Base-by-base conservation (phyloP, 2,329 filamentous ascomycete genomes). In the Fusarium sp. region DNA sequence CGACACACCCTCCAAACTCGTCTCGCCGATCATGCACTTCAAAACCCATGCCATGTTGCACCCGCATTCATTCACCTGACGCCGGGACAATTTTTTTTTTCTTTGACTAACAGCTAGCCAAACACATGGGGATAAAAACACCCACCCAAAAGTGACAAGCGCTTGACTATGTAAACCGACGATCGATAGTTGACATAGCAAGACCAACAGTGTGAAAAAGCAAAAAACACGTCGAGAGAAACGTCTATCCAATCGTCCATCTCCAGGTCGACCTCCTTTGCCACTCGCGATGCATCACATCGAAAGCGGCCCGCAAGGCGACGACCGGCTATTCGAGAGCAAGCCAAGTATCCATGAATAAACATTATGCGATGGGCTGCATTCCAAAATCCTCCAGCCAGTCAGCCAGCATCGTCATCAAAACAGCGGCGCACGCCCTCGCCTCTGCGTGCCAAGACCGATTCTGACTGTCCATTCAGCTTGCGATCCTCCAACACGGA, bases 21-120 rank as follows among this genome's bases (percentile, higher is more conserved):
- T 18, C 20, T 56, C 16, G 71, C 71, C 62, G 69, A 74, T 74
- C 65, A 74, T 74, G 72, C 69, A 74, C 68, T 73, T 73, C 5
- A 25, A 47, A 25, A 25, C 58, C 35, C 33, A 70, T 65, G 36
- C 11, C 52, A 71, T 45, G 42, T 42, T 68, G 58, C 68, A 63
- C 47, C 22, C 36, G 35, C 59, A 47, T 47, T 50, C 29, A 63
- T 50, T 50, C 45, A 50, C 59, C 59, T 63, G 59, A 45, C n/a
- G n/a, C 27, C 73, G 29, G 52, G 35, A 57, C 14, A 9, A 22
- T 27, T 60, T 50, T 50, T 27, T 27, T 31, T 42, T 7, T n/a
- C 20, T 33, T 63, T 52, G 42, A 62, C 59, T 63, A 38, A 63
- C 13, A 62, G n/a, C n/a, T 42, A 42, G 40, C 40, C 7, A 50